phyloP scores from a whole-genome alignment of 2,329 filamentous ascomycete species.

The Colletotrichum gigasporum region DNA sequence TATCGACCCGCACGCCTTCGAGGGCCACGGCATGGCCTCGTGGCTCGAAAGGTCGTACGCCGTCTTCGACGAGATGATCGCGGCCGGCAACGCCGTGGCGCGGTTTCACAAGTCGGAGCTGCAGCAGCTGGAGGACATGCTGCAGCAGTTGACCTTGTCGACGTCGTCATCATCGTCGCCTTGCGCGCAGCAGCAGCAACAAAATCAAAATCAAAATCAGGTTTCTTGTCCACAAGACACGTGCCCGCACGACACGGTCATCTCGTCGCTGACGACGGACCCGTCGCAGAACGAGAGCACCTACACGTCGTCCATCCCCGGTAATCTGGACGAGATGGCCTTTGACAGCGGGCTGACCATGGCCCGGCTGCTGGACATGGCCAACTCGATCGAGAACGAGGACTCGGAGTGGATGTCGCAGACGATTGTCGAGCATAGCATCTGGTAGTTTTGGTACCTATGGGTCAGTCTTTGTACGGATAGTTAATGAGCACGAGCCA shows the following conservation, averaged over 20 bases:
- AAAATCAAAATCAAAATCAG: not conserved
- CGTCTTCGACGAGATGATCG: slow-evolving; percentile 57
- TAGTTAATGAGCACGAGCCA: too few species aligned
- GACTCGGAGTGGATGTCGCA: slow-evolving; percentile 58
- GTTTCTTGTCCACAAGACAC: not conserved
- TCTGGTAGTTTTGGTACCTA: slow-evolving; percentile 42
- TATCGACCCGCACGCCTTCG: slow-evolving; percentile 46
- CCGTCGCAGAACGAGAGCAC: slow-evolving; percentile 19
- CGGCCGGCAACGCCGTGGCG: slow-evolving; percentile 56
- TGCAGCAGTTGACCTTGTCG: slow-evolving; percentile 44
- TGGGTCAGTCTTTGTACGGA: too few species aligned
- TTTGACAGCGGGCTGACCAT: slow-evolving; percentile 50
- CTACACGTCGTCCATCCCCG: slow-evolving; percentile 18
- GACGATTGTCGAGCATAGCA: slow-evolving; percentile 53
- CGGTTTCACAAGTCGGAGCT: slow-evolving; percentile 54
- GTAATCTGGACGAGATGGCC: slow-evolving; percentile 35
- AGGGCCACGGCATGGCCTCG: slow-evolving; percentile 42
- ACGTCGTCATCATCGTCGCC: too few species aligned
- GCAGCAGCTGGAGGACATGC: slow-evolving; percentile 52
- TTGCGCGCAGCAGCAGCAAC: not conserved
- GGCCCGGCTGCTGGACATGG: slow-evolving; percentile 57
- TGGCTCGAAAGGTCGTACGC: slow-evolving; percentile 53
- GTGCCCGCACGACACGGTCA: slow-evolving; percentile 1
- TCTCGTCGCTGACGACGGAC: slow-evolving; percentile 6
- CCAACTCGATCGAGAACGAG: slow-evolving; percentile 54